Percentiles rank a stretch among this genome's conserved stretches.
Conservation (phyloP, 2,329 filamentous ascomycete species). For the Arthrobotrys megalospora region DNA sequence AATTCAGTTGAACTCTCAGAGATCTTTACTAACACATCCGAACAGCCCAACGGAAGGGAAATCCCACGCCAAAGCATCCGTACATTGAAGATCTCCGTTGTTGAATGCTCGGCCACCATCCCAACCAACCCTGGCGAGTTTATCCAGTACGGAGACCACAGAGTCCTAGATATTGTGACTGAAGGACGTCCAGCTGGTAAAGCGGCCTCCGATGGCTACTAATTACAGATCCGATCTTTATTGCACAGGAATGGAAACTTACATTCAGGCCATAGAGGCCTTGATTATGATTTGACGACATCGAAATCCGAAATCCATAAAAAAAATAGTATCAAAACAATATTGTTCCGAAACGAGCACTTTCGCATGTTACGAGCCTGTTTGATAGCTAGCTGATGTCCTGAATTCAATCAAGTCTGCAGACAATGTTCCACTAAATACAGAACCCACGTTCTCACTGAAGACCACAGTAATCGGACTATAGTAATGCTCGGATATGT, state of each 20-base stretch:
- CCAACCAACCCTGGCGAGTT: conserved; percentile 45
- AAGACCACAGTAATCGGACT: too few relatives aligned
- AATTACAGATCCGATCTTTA: neutral
- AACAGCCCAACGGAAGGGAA: conserved; percentile 41
- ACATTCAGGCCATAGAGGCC: too few relatives aligned
- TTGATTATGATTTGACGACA: neutral
- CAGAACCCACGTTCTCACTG: too few relatives aligned
- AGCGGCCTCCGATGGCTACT: conserved; percentile 45
- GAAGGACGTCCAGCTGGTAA: conserved; percentile 56
- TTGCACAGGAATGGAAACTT: too few relatives aligned
- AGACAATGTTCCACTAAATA: neutral
- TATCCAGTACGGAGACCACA: conserved; percentile 44
- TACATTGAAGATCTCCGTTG: conserved; percentile 48
- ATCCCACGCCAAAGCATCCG: conserved; percentile 41
- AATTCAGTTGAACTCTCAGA: neutral
- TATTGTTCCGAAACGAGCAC: too few relatives aligned
- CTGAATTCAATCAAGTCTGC: neutral
- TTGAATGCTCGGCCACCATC: conserved; percentile 48
- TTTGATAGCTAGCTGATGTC: neutral
- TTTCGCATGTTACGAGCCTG: neutral
- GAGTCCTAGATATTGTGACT: conserved; percentile 51
- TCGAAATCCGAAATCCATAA: neutral
- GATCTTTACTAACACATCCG: conserved; percentile 14
- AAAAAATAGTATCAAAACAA: too few relatives aligned
- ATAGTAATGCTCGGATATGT: too few relatives aligned